These are phyloP conservation scores for Dendrobium huoshanense DNA, from an alignment of 106 monocot genomes.

Conservation along the genomic window DNA sequence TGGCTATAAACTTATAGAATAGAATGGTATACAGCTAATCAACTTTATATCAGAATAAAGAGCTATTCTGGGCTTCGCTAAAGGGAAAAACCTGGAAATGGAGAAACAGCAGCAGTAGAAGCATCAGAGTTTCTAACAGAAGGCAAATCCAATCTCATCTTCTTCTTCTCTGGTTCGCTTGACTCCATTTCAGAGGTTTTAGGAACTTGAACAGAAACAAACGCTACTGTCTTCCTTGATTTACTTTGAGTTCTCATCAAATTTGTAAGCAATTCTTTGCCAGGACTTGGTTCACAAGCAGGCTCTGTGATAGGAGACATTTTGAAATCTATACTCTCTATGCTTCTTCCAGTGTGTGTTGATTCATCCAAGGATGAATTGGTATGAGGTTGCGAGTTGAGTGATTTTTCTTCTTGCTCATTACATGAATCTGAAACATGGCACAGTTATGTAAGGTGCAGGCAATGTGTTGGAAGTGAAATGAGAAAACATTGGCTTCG, in stretches of 20 bases:
- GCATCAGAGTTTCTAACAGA: too few species aligned
- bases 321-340: neutral
- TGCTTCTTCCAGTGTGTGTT: neutral
- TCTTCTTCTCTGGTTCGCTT: neutral
- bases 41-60: neutral
- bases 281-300: neutral
- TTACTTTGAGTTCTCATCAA: neutral
- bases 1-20: too few species aligned
- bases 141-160: neutral
- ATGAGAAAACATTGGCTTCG: neutral
- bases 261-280: neutral
- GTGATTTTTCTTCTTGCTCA: neutral
- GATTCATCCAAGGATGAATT: neutral
- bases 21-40: too few species aligned
- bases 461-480: neutral
- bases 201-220: neutral
- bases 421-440: neutral
- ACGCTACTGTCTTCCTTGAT: neutral
- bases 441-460: neutral
- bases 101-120: slow-evolving; percentile 5
- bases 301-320: neutral
- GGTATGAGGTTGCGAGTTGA: neutral
- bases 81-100: slow-evolving; percentile 4
- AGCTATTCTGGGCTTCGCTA: neutral
- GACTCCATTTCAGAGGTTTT: neutral